Evolutionary conservation across 2,329 filamentous ascomycete genomes (phyloP).

Genomic region (Ambrosiella xylebori): DNA sequence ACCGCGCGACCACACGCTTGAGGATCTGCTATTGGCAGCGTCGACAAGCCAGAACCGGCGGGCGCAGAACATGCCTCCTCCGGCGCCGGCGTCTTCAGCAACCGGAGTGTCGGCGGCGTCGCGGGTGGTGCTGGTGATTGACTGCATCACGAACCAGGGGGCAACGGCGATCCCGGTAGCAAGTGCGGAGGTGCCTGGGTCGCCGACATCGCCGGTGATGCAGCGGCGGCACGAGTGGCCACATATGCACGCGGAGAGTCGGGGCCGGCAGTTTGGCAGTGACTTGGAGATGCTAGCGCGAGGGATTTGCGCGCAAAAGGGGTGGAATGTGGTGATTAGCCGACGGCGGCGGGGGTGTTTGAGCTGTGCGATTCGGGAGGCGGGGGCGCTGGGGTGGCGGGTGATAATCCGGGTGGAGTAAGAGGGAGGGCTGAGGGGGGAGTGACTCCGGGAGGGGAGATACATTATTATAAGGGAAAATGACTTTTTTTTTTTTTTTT

Average conservation of each 20-base stretch:
- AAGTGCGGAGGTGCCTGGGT: slow-evolving; percentile 19
- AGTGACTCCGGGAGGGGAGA: not conserved
- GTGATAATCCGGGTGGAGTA: slow-evolving; percentile 43
- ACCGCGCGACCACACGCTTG: slow-evolving; percentile 25
- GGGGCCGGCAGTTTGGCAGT: slow-evolving; percentile 41
- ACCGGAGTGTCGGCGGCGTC: too few relatives aligned
- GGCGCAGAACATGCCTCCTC: slow-evolving; percentile 18
- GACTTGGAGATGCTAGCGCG: slow-evolving; percentile 54
- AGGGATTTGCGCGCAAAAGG: slow-evolving; percentile 56
- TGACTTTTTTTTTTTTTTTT: too few relatives aligned
- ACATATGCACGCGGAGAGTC: slow-evolving; percentile 38
- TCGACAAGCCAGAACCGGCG: slow-evolving; percentile 18
- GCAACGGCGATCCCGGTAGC: slow-evolving; percentile 20
- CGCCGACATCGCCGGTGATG: slow-evolving; percentile 14
- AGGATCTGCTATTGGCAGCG: slow-evolving; percentile 26
- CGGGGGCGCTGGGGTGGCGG: slow-evolving; percentile 50
- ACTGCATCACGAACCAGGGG: slow-evolving; percentile 39
- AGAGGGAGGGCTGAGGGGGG: not conserved
- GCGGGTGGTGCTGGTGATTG: slow-evolving; percentile 31
- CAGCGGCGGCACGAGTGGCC: slow-evolving; percentile 20
- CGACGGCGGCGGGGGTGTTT: slow-evolving; percentile 51
- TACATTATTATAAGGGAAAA: not conserved
- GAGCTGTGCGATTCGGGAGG: slow-evolving; percentile 58
- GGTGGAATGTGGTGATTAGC: slow-evolving; percentile 57
- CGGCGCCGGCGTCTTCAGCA: slow-evolving; percentile 7